Base-by-base conservation (phyloP, 768 basidiomycete species). In the Daedaleopsis sinensis region DNA sequence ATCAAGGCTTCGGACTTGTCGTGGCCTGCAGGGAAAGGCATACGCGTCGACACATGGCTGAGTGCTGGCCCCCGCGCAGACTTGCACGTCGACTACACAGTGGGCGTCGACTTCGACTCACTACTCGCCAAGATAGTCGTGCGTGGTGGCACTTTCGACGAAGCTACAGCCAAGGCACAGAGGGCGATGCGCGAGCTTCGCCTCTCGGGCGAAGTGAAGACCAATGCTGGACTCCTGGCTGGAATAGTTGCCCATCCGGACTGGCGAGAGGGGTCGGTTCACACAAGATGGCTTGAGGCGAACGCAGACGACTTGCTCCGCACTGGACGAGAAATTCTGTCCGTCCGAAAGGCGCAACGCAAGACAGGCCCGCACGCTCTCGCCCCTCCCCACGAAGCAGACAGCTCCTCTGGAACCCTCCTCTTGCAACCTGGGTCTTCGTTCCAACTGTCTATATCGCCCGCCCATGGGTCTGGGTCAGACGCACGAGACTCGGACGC, bases 101-200 rank as follows among this genome's bases (percentile, higher is more conserved):
- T 66, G 38, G 52, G 61, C 24, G 44, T 57, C 15, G 59, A 63
- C 24, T 68, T 64, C 32, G 66, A 67, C 42, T 59, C 68, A 6
- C 62, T 69, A 23, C 67, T 77, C 27, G 74, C 73, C 55, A 76
- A 77, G 64, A 62, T 75, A 6, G 72, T 76, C 42, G 59, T 64
- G 3, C 47, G 48, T 50, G 65, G 15, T 2, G 55, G 32, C 0
- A 58, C 58, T 2, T 58, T 61, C 51, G 38, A 61, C 6, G 59
- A 61, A 23, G 56, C 62, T 1, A 61, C 48, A 1, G n/a, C 19
- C 3, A 55, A 52, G 23, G 65, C 65, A 2, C n/a, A 44, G 19
- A 55, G 65, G 32, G 65, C 65, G 2, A 23, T 63, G 5, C 15
- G 44, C 42, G 65, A 66, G 36, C 42, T 57, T 5, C 32, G 38